Conservation (phyloP, 495 filamentous ascomycete species). For the Penicillium maclennaniae region DNA sequence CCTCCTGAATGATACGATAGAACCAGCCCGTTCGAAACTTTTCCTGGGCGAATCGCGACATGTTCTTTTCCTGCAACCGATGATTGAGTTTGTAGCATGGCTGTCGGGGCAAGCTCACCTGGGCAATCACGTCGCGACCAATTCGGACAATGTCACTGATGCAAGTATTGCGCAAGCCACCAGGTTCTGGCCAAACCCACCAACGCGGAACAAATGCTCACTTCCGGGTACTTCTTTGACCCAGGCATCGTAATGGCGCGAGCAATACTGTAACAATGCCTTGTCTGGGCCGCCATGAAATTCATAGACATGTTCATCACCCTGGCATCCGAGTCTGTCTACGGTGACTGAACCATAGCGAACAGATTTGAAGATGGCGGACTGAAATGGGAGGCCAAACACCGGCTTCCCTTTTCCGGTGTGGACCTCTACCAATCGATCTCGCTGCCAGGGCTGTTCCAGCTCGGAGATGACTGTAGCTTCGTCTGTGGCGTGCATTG, state of each 20-base stretch:
- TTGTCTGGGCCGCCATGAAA: conserved; percentile 14
- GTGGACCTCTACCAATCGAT: conserved; percentile 1
- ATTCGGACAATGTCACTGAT: conserved; percentile 8
- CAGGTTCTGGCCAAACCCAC: conserved; percentile 9
- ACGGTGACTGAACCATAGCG: conserved; percentile 1
- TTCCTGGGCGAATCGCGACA: conserved; percentile 2
- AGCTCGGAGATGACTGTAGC: neutral
- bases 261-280: conserved; percentile 9
- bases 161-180: conserved; percentile 8
- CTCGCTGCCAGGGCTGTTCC: conserved; percentile 1
- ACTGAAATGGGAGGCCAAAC: conserved; percentile 4
- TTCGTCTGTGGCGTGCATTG: neutral
- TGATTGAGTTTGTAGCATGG: conserved; percentile 14
- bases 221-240: conserved; percentile 1
- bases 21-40: conserved; percentile 7
- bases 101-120: conserved; percentile 12
- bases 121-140: neutral
- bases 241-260: conserved; percentile 6
- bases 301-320: conserved; percentile 9
- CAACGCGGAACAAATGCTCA: neutral
- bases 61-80: conserved; percentile 6
- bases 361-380: conserved; percentile 6
- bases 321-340: conserved; percentile 1
- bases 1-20: conserved; percentile 6
- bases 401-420: conserved; percentile 3